These are phyloP conservation scores for Telfairia occidentalis DNA, from an alignment of 331 rosid species.

Conservation along the genomic window DNA sequence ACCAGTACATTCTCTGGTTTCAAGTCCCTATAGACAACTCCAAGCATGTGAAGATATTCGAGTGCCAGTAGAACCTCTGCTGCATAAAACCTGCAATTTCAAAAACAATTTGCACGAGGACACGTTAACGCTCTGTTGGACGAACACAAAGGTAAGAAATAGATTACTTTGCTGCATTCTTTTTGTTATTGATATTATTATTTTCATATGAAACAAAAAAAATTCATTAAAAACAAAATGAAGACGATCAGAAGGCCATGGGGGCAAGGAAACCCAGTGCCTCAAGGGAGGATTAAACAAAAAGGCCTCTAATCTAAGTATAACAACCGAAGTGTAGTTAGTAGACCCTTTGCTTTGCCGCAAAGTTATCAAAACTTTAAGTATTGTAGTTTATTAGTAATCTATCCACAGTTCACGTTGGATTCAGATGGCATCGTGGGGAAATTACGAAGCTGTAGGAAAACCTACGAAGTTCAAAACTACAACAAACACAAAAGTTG, in stretches of 20 bases:
- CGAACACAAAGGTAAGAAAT: neutral
- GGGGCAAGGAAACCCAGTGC: neutral
- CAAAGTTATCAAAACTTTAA: too few species aligned
- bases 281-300: neutral
- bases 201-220: neutral
- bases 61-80: conserved; percentile 95
- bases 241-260: neutral
- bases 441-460: neutral
- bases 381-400: neutral
- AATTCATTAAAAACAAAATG: neutral
- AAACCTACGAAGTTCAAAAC: neutral
- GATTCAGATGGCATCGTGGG: neutral
- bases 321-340: neutral
- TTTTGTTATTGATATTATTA: neutral
- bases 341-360: too few species aligned
- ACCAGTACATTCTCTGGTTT: conserved; percentile 97
- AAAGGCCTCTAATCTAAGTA: neutral
- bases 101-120: neutral
- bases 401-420: neutral
- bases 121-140: neutral
- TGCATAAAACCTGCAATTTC: conserved; percentile 70
- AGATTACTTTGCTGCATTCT: neutral
- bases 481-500: neutral
- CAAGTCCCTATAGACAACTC: conserved; percentile 93
- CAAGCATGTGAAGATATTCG: conserved; percentile 99